Base-by-base conservation (phyloP, 305 asterid species). In the Lippia alba region DNA sequence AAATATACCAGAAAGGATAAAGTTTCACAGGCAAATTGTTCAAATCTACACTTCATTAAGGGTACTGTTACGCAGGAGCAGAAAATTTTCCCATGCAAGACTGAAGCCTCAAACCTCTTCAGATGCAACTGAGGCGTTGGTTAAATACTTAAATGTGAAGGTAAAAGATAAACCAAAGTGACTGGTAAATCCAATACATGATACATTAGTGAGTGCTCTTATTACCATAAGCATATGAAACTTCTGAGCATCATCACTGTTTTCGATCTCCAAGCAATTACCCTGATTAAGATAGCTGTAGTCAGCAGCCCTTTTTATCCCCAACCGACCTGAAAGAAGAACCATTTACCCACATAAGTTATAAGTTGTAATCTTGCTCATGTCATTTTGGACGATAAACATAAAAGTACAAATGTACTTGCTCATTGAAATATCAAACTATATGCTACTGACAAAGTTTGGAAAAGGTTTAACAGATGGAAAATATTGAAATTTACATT, bases 201-300 rank as follows among this genome's bases (percentile, higher is more conserved):
- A 49, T 46, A 36, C 56, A 20, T 69, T 30, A 45, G 32, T 36
- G 61, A 64, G 63, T 66, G 83, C 61, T 36, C 60, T 70, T 19
- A 82, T 78, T 88, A 95, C 98, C 98, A 53, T 71, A 73, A 95
- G 92, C 70, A 66, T 67, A 69, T 67, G 82, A 78, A 94, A 94
- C 72, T 86, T 84, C 72, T 74, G 82, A 73, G 93, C 83, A 59
- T 94, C 99, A 81, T 89, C 96, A 71, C 81, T 80, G 62, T 71
- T 84, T 50, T 82, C 77, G 75, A 89, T 87, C 76, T 74, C 82
- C 83, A 91, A 78, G 85, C 97, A 89, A 61, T 76, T 80, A 85
- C 99, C 85, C 77, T 86, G 96, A 70, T 80, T 91, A 66, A 94
- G 96, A 79, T 86, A 91, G 30, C 79, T 87, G 86, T 85, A 94